Evolutionary conservation across 306 rosid species (phyloP), one percentile per base, ranked within the genome.

Genomic region (Datisca glomerata): DNA sequence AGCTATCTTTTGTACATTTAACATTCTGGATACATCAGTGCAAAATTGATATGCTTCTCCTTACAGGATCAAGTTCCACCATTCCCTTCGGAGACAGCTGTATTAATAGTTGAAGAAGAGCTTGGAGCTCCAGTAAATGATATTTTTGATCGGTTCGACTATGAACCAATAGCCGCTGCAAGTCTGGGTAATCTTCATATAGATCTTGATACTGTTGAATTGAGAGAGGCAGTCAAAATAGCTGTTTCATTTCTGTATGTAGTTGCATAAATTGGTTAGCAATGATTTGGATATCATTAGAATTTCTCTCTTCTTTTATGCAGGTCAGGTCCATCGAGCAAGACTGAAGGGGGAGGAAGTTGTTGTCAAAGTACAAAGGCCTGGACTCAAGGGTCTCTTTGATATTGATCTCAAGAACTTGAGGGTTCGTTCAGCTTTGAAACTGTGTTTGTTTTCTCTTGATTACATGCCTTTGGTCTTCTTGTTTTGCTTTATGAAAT

Each of bases 301-400:
- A 16, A 34, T n/a, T 12, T 46, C 20, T 44, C 25, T 61, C 46
- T 47, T 47, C 11, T 44, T 48, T 59, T 21, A 28, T 68, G 69
- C 84, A 89, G 98, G 98, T 73, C 98, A 89, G 81, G 98, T 89
- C 63, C 98, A 89, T 64, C 93, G 98, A 53, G 98, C 98, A 18
- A 72, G 55, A 65, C 60, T 89, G 71, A 75, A 45, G 66, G 95
- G 98, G 53, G 47, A 72, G 56, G 93, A 84, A 55, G 81, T 84
- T 47, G 98, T 89, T 51, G 25, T 89, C 46, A 89, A 89, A 81
- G 98, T 89, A 49, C 98, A 89, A 70, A 77, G 98, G 74, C 98
- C 98, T 60, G 94, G 98, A 61, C 79, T 89, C 28, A 89, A 89
- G 79, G 93, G 28, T 56, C 95, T 89, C 56, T 89, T 89, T 76